Conservation (phyloP, 768 basidiomycete species). For the Suillus alpinus region DNA sequence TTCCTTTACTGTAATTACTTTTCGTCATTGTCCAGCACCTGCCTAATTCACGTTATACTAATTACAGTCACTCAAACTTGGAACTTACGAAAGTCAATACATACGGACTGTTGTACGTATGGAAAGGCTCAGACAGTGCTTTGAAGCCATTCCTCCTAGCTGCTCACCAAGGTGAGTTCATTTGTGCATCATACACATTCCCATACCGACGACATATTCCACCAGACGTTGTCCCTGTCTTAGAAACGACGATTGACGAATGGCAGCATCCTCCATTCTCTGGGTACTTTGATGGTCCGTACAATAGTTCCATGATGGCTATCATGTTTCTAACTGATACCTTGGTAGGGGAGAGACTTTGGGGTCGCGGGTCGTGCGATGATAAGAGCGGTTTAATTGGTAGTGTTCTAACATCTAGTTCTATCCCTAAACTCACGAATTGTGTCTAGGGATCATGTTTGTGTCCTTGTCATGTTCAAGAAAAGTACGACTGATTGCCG, state of each 20-base stretch:
- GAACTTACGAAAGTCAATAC: constrained; percentile 57
- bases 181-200: not conserved
- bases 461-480: not conserved
- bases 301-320: not conserved
- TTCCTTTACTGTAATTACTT: constrained; percentile 53
- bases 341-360: constrained; percentile 47
- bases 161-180: constrained; percentile 55
- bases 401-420: not conserved
- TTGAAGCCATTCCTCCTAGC: constrained; percentile 63
- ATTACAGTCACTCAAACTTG: constrained; percentile 46
- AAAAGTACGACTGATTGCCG: not conserved
- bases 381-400: constrained; percentile 64
- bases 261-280: constrained; percentile 61
- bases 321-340: not conserved
- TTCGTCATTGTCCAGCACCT: constrained; percentile 46
- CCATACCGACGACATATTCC: not conserved
- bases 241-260: constrained; percentile 44
- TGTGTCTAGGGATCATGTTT: not conserved
- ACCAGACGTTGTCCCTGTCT: constrained; percentile 62
- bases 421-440: not conserved
- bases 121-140: constrained; percentile 58
- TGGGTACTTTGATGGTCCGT: constrained; percentile 50
- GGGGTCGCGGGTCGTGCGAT: constrained; percentile 73
- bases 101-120: constrained; percentile 71
- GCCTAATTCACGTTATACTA: constrained; percentile 17